Evolutionary conservation across 2,329 filamentous ascomycete species (phyloP).

Genomic region (Exserohilum turcica): DNA sequence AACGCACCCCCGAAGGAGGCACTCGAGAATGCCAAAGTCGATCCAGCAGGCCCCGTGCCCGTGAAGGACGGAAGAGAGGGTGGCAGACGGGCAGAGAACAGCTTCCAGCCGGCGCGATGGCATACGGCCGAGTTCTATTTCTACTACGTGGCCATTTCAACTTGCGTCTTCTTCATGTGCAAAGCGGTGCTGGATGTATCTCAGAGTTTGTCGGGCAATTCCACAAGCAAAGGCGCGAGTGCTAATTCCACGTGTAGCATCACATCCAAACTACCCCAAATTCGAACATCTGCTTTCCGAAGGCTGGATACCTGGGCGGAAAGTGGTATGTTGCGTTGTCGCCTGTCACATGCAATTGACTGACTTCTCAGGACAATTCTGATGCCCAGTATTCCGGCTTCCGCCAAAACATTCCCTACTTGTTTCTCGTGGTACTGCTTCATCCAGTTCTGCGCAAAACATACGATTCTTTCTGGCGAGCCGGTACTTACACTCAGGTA

Average conservation of each 20-base stretch:
- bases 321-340: conserved; percentile 66
- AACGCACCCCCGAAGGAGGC: conserved; percentile 62
- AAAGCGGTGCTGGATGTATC: conserved; percentile 88
- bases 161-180: conserved; percentile 83
- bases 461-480: conserved; percentile 64
- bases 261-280: conserved; percentile 78
- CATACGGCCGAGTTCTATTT: conserved; percentile 81
- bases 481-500: conserved; percentile 52
- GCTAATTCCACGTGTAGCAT: conserved; percentile 58
- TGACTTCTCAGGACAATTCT: conserved; percentile 72
- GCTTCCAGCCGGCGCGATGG: conserved; percentile 74
- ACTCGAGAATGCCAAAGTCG: conserved; percentile 41
- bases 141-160: conserved; percentile 72
- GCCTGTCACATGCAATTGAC: neutral
- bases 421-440: conserved; percentile 72
- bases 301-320: conserved; percentile 91
- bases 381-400: conserved; percentile 88
- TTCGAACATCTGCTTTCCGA: conserved; percentile 72
- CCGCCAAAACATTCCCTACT: conserved; percentile 81
- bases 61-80: conserved; percentile 31
- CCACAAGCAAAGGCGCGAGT: neutral
- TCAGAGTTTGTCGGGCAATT: conserved; percentile 60
- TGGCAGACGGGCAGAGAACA: conserved; percentile 43
- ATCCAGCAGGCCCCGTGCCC: conserved; percentile 39
- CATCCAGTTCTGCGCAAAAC: conserved; percentile 78